These are phyloP conservation scores for Pleurostoma richardsiae DNA, from an alignment of 2,329 filamentous ascomycete genomes.

Conservation along the genomic window DNA sequence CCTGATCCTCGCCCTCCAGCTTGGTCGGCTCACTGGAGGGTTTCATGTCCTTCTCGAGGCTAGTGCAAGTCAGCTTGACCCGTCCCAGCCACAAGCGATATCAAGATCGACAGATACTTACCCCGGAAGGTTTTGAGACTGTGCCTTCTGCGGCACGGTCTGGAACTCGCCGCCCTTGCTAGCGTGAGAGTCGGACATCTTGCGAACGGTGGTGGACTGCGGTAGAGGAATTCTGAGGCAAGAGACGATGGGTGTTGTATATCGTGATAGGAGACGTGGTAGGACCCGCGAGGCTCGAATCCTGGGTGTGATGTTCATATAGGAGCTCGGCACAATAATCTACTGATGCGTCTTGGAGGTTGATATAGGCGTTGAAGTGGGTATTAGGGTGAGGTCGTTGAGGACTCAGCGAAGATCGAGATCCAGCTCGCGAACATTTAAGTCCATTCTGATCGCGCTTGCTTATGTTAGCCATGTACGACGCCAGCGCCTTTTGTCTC, in stretches of 20 bases:
- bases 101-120: slow-evolving; percentile 8
- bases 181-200: background rate
- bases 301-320: no score
- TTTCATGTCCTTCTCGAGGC: slow-evolving; percentile 29
- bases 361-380: background rate
- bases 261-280: no score
- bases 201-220: no score
- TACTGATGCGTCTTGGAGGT: background rate
- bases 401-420: no score
- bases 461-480: no score
- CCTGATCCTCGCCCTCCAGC: slow-evolving; percentile 29
- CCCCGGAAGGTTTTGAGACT: slow-evolving; percentile 32
- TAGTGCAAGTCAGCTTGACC: slow-evolving; percentile 6
- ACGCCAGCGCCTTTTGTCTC: no score
- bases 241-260: no score
- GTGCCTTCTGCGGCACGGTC: slow-evolving; percentile 14
- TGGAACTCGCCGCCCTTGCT: background rate
- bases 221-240: no score
- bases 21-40: slow-evolving; percentile 33
- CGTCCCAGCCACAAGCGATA: background rate
- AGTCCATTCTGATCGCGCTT: no score
- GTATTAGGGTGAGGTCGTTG: background rate
- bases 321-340: no score
- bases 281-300: no score
- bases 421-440: no score